Evolutionary conservation across 1,139 yeast species (phyloP), one percentile per base, ranked within the genome.

Genomic region (Ogataea hybrid): DNA sequence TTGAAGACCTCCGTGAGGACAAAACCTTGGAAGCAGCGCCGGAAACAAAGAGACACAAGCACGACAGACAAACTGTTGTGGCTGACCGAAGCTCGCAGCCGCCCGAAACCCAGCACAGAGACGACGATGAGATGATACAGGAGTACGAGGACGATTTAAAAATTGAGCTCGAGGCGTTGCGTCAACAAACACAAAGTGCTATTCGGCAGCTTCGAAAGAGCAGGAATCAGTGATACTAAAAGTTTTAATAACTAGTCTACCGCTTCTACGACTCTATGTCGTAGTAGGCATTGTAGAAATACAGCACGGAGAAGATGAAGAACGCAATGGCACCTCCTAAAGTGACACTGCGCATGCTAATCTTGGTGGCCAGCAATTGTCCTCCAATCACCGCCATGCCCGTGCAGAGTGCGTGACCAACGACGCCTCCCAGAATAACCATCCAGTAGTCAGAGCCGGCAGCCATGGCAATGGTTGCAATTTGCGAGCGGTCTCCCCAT

Each of bases 401-500:
- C 0, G 97, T 87, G 67, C 98, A 92, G n/a, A 85, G 44, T 9
- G 84, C 81, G 64, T 92, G 99, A 21, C 98, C 99, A 35, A 84
- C 63, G 32, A 89, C 79, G 17, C 96, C 96, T 46, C 99, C 98
- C 34, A 83, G 54, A 35, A 92, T 87, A 37, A 90, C 96, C 58
- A 74, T 74, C 92, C 95, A 82, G 68, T 88, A 92, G 63, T 89
- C 87, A 28, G 89, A 82, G 29, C 97, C 97, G 1, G 98, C 96
- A 37, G 97, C 97, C 95, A 92, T 85, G 40, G 98, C 98, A 58
- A 92, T 89, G 32, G 97, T 94, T 28, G 97, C 96, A 42, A 92
- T 88, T 67, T 92, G 99, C 11, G 97, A 89, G 58, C 98, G 81
- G 64, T 92, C 99, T 38, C 99, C 99, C 95, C 97, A 89, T 69